Evolutionary conservation across 495 filamentous ascomycete species (phyloP).

Genomic region (Penicillium taxi): DNA sequence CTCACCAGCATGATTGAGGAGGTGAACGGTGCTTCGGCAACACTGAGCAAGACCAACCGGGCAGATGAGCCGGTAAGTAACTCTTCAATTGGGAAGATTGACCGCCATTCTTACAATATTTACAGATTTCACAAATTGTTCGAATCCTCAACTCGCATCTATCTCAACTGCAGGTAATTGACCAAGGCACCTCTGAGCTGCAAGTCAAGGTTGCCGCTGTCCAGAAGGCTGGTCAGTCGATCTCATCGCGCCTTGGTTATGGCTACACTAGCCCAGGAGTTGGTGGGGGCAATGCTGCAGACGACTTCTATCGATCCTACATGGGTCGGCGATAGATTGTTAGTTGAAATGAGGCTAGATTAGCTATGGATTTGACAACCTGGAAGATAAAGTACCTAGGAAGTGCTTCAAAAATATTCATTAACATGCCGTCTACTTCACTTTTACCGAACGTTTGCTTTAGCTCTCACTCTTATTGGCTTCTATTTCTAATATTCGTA

Average conservation of each 20-base stretch:
- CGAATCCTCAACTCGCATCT: slow-evolving; percentile 89
- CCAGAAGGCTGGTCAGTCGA: slow-evolving; percentile 62
- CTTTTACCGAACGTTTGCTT: too few relatives aligned
- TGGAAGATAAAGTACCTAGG: too few relatives aligned
- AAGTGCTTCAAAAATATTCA: too few relatives aligned
- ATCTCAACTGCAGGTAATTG: slow-evolving; percentile 80
- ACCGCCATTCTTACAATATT: slow-evolving; percentile 3
- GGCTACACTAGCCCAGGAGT: slow-evolving; percentile 48
- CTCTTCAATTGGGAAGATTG: too few relatives aligned
- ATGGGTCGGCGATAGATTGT: slow-evolving; percentile 50
- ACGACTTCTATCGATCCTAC: slow-evolving; percentile 77
- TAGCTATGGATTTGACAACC: too few relatives aligned
- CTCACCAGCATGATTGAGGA: slow-evolving; percentile 93
- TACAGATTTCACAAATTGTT: slow-evolving; percentile 84
- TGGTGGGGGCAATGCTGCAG: slow-evolving; percentile 54
- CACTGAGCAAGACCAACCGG: slow-evolving; percentile 78
- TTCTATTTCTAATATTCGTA: too few relatives aligned
- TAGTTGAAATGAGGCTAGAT: too few relatives aligned
- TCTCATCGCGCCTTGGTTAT: slow-evolving; percentile 59
- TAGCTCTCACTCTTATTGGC: too few relatives aligned
- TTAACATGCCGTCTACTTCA: too few relatives aligned
- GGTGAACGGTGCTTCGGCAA: slow-evolving; percentile 79
- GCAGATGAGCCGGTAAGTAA: slow-evolving; percentile 88
- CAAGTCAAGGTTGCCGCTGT: slow-evolving; percentile 70
- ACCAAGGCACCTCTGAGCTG: slow-evolving; percentile 70